Evolutionary conservation across 768 basidiomycete genomes (phyloP).

Genomic region (Mycena filopes): DNA sequence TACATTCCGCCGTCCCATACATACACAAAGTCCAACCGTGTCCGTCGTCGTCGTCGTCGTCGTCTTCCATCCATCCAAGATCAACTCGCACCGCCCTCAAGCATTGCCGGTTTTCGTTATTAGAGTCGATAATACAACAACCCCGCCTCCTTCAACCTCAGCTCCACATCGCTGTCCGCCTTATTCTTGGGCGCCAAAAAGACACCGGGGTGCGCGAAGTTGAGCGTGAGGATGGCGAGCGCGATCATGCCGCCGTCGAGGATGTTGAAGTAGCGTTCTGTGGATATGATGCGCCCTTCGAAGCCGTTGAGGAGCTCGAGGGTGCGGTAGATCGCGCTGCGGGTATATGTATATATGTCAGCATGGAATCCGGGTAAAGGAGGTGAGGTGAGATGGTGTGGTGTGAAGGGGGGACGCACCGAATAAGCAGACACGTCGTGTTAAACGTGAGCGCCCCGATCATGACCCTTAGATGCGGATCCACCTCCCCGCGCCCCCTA

Average conservation of each 20-base stretch:
- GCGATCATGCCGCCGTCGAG: slow-evolving; percentile 56
- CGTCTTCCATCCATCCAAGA: not conserved
- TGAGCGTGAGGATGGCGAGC: slow-evolving; percentile 52
- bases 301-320: slow-evolving; percentile 28
- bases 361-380: not conserved
- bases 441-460: slow-evolving; percentile 26
- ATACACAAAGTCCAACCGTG: too few species aligned
- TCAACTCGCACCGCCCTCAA: too few species aligned
- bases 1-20: too few species aligned
- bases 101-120: too few species aligned
- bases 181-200: slow-evolving; percentile 8
- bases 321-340: slow-evolving; percentile 29
- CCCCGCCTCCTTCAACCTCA: slow-evolving; percentile 25
- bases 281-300: slow-evolving; percentile 52
- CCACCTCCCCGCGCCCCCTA: not conserved
- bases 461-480: slow-evolving; percentile 5
- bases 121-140: slow-evolving; percentile 23
- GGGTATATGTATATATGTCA: not conserved
- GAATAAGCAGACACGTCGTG: slow-evolving; percentile 34
- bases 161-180: slow-evolving; percentile 21
- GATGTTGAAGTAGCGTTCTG: slow-evolving; percentile 58
- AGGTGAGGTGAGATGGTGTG: too few species aligned
- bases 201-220: slow-evolving; percentile 53
- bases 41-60: not conserved
- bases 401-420: too few species aligned